phyloP scores from a whole-genome alignment of 352 stramenopile genomes.

The Phytophthora rubi region DNA sequence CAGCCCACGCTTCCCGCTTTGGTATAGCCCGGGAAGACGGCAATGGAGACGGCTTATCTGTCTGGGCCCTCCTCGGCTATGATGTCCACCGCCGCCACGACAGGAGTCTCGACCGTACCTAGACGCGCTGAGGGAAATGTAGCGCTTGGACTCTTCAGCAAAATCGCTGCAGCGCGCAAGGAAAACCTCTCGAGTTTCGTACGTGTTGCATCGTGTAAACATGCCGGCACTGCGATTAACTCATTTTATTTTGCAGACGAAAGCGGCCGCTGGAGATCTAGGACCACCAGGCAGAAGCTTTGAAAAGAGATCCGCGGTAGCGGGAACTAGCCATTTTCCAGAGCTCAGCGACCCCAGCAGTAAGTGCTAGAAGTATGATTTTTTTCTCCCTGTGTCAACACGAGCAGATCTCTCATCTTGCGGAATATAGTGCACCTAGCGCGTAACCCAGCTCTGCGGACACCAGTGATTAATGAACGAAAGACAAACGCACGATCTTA shows the following conservation, averaged over 20 bases:
- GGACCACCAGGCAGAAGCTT: conserved; percentile 20
- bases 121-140: conserved; percentile 48
- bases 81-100: conserved; percentile 8
- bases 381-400: neutral
- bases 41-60: conserved; percentile 31
- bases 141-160: conserved; percentile 73
- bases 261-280: conserved; percentile 15
- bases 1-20: conserved; percentile 1
- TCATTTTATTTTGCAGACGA: conserved; percentile 19
- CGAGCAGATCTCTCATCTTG: neutral
- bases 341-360: conserved; percentile 51
- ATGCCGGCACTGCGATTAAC: neutral
- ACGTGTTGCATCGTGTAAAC: conserved; percentile 7
- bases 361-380: conserved; percentile 17
- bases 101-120: conserved; percentile 11
- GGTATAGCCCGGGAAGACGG: neutral
- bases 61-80: conserved; percentile 21
- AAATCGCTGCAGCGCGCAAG: conserved; percentile 75
- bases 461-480: conserved; percentile 28
- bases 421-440: conserved; percentile 8
- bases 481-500: conserved; percentile 49
- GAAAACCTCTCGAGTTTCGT: conserved; percentile 67
- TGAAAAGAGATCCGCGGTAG: conserved; percentile 23
- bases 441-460: conserved; percentile 23
- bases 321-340: conserved; percentile 49